phyloP scores from a whole-genome alignment of 2,329 filamentous ascomycete genomes.

The Ophiostoma tasmaniense region DNA sequence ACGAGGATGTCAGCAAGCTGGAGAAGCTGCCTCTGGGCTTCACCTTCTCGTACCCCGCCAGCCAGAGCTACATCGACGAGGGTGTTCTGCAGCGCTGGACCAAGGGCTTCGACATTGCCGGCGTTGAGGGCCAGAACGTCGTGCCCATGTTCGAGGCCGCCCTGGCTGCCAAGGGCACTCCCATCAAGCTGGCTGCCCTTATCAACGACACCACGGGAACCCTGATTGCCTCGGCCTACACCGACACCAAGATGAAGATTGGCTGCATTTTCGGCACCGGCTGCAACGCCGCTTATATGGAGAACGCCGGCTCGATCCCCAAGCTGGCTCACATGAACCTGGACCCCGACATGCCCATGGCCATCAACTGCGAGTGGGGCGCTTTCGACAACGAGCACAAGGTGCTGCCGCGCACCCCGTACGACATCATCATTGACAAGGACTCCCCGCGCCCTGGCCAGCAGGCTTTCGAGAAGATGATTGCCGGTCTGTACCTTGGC shows the following conservation, averaged over 20 bases:
- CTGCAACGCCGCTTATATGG: conserved; percentile 98
- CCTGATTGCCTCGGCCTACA: conserved; percentile 92
- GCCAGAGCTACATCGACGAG: conserved; percentile 87
- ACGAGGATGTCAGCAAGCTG: conserved; percentile 55
- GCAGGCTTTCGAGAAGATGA: conserved; percentile 97
- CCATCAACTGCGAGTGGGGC: conserved; percentile 97
- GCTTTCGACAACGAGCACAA: conserved; percentile 92
- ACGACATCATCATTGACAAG: conserved; percentile 80
- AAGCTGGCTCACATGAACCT: conserved; percentile 91
- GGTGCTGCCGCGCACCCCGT: conserved; percentile 75
- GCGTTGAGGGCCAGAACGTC: conserved; percentile 83
- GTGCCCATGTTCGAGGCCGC: conserved; percentile 81
- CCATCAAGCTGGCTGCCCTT: conserved; percentile 84
- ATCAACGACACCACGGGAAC: conserved; percentile 98
- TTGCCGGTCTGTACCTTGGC: conserved; percentile 86
- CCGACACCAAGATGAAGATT: conserved; percentile 85
- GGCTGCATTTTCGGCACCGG: conserved; percentile 98
- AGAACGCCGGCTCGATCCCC: conserved; percentile 79
- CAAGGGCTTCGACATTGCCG: conserved; percentile 91
- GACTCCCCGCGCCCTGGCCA: conserved; percentile 88
- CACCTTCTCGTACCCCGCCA: conserved; percentile 93
- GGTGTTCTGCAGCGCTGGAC: conserved; percentile 92
- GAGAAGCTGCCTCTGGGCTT: conserved; percentile 74
- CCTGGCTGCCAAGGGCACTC: conserved; percentile 58
- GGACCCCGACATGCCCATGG: conserved; percentile 74